Evolutionary conservation across 306 rosid species (phyloP), one percentile per base, ranked within the genome.

Genomic region (Biancaea sappan): DNA sequence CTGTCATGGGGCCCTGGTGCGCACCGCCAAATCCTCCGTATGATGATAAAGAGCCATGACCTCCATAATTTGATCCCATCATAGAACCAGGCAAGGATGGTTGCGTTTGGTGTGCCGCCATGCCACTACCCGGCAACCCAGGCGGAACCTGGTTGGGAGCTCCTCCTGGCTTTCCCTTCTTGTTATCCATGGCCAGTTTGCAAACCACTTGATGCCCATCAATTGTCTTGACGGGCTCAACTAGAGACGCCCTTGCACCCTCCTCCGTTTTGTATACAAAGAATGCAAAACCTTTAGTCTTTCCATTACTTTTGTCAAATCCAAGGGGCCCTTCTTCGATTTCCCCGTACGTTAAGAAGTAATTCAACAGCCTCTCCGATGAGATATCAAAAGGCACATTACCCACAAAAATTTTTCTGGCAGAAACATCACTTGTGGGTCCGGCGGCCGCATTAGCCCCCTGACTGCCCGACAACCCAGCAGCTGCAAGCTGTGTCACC

Each of bases 261-360:
- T 86, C 92, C 12, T 82, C 83, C 6, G 81, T 76, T 80, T 86
- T 90, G 34, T 88, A 90, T 21, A 88, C 91, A 12, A 90, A 86
- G 73, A 90, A 71, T 3, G 96, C 96, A 3, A 84, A 88, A 16
- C 92, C 92, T 18, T 74, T 84, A 13, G 85, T 80, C 76, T 88
- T 88, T 3, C 96, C 96, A 0, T 82, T 85, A 69, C 82, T 84
- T 80, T 85, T 90, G 40, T 90, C 91, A 43, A 88, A 90, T 72
- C 89, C 96, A 37, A 90, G 66, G 8, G 96, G 96, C 11, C 92
- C 96, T 79, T 90, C 96, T 79, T 90, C 96, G 13, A 90, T 82
- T 67, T 86, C 92, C 1, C 96, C 96, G 41, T 71, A 90, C 48
- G 69, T 54, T 1, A 77, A 12, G 24, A 90, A 90, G 60, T 84